Percentiles rank a stretch among this genome's conserved stretches.
These are phyloP conservation scores for Plasmodium falciparum DNA, from an alignment of 169 alveolate species.

Conservation along the genomic window DNA sequence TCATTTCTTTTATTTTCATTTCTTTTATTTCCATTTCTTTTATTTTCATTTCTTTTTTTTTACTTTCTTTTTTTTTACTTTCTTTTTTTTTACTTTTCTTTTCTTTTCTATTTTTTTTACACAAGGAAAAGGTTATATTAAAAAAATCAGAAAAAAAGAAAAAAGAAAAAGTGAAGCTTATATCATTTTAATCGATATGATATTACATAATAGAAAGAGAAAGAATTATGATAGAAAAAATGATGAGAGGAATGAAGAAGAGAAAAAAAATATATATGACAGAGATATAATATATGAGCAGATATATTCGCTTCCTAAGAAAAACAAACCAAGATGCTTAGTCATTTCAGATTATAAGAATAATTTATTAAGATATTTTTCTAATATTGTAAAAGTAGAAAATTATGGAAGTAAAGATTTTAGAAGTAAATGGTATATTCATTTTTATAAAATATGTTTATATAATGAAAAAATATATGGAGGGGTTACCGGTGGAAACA, in stretches of 20 bases:
- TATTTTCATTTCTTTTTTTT: background rate
- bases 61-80: background rate
- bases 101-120: background rate
- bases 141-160: slow-evolving; percentile 1
- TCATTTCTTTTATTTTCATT: background rate
- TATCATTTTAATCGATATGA: slow-evolving; percentile 7
- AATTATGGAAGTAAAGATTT: slow-evolving; percentile 5
- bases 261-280: slow-evolving; percentile 16
- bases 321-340: slow-evolving; percentile 70
- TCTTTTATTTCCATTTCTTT: too few species aligned
- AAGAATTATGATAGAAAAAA: slow-evolving; percentile 9
- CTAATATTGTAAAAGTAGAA: slow-evolving; percentile 16
- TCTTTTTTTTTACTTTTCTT: background rate
- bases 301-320: slow-evolving; percentile 45
- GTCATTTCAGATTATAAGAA: slow-evolving; percentile 38
- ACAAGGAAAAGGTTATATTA: too few species aligned
- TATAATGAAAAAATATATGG: slow-evolving; percentile 35
- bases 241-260: slow-evolving; percentile 5
- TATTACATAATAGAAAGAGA: background rate
- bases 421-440: slow-evolving; percentile 60
- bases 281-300: slow-evolving; percentile 71
- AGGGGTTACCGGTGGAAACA: background rate
- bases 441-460: slow-evolving; percentile 49
- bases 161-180: slow-evolving; percentile 14
- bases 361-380: slow-evolving; percentile 33